phyloP scores from a whole-genome alignment of 345 rosid species.

The Gossypioides kirkii region DNA sequence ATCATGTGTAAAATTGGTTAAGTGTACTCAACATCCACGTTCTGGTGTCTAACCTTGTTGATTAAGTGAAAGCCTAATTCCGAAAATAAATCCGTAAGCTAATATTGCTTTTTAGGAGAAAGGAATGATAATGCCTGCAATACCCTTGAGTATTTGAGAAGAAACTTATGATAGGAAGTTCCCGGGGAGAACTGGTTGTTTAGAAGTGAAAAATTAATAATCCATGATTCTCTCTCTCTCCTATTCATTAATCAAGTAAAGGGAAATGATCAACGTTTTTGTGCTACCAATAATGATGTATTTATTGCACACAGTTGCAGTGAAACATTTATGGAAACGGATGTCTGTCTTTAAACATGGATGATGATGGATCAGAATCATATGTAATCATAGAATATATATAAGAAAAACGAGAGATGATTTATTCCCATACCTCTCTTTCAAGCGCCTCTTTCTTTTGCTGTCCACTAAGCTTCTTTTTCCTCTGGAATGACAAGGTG shows the following conservation, averaged over 20 bases:
- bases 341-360: neutral
- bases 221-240: neutral
- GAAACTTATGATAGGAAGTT: neutral
- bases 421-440: conserved; percentile 59
- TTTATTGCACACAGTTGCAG: neutral
- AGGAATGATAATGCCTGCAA: neutral
- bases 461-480: conserved; percentile 56
- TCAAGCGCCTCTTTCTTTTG: conserved; percentile 70
- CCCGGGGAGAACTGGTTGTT: neutral
- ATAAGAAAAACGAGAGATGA: neutral
- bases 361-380: neutral
- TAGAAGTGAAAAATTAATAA: neutral
- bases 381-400: too few relatives aligned
- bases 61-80: neutral
- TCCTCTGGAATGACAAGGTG: conserved; percentile 40
- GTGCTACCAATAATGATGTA: neutral
- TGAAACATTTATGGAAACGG: neutral
- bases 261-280: neutral
- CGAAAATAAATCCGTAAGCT: too few relatives aligned
- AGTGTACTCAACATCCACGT: neutral
- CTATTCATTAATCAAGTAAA: neutral
- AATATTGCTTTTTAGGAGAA: neutral
- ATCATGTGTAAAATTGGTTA: neutral
- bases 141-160: neutral
- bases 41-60: neutral